These are phyloP conservation scores for Epichloe sylvatica DNA, from an alignment of 2,329 filamentous ascomycete genomes.

Conservation along the genomic window DNA sequence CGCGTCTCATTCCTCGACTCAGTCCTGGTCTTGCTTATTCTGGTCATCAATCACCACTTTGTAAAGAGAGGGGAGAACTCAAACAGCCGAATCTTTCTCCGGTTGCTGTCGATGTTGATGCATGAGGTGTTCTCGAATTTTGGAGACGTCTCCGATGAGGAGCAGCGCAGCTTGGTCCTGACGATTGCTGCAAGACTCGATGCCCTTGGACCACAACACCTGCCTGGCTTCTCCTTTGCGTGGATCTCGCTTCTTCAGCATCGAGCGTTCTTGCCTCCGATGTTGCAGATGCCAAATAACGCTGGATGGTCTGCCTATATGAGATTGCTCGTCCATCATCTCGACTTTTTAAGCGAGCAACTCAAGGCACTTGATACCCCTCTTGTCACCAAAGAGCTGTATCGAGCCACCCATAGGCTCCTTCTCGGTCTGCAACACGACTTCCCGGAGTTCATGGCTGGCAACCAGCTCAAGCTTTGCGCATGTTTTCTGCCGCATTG, in stretches of 20 bases:
- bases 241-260: slow-evolving; percentile 79
- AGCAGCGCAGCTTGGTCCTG: slow-evolving; percentile 56
- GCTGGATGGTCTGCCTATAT: slow-evolving; percentile 65
- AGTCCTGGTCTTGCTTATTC: slow-evolving; percentile 59
- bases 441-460: slow-evolving; percentile 82
- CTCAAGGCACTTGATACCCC: slow-evolving; percentile 60
- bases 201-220: slow-evolving; percentile 59
- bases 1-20: slow-evolving; percentile 64
- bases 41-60: slow-evolving; percentile 78
- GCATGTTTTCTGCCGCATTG: slow-evolving; percentile 71
- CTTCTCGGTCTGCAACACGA: slow-evolving; percentile 82
- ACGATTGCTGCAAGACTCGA: slow-evolving; percentile 58
- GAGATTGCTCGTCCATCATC: slow-evolving; percentile 56
- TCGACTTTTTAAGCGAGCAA: slow-evolving; percentile 64
- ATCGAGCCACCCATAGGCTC: slow-evolving; percentile 70
- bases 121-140: slow-evolving; percentile 53
- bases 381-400: slow-evolving; percentile 64
- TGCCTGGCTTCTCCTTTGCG: slow-evolving; percentile 70
- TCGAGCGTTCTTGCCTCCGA: slow-evolving; percentile 65
- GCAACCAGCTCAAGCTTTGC: slow-evolving; percentile 72
- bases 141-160: slow-evolving; percentile 43
- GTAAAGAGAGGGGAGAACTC: slow-evolving; percentile 66
- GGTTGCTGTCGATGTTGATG: slow-evolving; percentile 70
- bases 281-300: slow-evolving; percentile 55
- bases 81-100: slow-evolving; percentile 82